Percentiles rank a stretch among this genome's conserved stretches.
Evolutionary conservation across 768 basidiomycete species (phyloP).

Genomic region (Sutorius australiensis): DNA sequence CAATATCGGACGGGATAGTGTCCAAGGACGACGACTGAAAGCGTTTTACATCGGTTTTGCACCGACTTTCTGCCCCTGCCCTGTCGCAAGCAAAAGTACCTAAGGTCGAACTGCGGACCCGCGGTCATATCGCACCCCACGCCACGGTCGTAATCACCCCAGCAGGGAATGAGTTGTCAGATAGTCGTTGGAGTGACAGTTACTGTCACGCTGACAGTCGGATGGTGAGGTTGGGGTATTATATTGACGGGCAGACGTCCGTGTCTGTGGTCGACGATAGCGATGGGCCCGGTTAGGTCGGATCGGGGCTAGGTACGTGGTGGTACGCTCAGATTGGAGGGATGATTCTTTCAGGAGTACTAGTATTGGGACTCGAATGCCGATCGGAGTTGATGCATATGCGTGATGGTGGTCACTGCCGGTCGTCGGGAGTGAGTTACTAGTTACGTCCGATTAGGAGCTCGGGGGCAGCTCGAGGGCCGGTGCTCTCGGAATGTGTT

Average conservation of each 20-base stretch:
- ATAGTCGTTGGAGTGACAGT: background rate
- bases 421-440: no score
- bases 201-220: background rate
- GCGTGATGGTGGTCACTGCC: no score
- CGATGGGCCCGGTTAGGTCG: no score
- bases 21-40: background rate
- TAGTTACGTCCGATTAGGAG: no score
- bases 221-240: background rate
- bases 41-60: background rate
- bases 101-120: constrained; percentile 12
- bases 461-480: no score
- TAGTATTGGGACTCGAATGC: no score
- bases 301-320: no score
- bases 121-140: constrained; percentile 13
- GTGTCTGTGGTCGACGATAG: no score
- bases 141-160: background rate
- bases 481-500: no score
- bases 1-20: background rate
- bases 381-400: background rate
- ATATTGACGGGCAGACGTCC: no score
- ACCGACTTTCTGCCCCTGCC: background rate
- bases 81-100: background rate
- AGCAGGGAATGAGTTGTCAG: background rate
- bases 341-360: no score
- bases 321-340: no score